phyloP scores from a whole-genome alignment of 163 green algal species.

The Chlamydomonas reinhardtii region DNA sequence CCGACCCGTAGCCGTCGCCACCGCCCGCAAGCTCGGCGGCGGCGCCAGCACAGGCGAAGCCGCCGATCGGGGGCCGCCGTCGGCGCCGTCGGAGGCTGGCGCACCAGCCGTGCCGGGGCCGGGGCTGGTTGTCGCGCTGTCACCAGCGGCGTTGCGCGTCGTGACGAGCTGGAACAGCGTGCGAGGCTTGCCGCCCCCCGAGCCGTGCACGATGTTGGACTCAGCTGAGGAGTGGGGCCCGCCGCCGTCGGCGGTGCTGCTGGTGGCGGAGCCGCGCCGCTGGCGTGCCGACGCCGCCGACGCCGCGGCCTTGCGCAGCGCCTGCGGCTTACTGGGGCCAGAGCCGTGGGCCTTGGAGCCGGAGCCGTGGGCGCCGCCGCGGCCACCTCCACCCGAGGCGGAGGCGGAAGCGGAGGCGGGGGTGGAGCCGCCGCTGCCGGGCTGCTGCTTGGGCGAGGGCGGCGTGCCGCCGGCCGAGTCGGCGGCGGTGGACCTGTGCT shows the following conservation, averaged over 20 bases:
- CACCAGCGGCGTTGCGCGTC: not conserved
- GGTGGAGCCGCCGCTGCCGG: too few relatives aligned
- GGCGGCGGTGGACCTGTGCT: not conserved
- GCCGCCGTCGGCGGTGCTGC: not conserved
- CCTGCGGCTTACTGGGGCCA: not conserved
- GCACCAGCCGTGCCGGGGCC: not conserved
- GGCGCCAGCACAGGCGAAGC: too few relatives aligned
- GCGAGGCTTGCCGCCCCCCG: not conserved
- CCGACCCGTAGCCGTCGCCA: not conserved
- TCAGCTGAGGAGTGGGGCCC: not conserved
- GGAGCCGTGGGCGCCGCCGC: not conserved
- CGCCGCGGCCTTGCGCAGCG: not conserved
- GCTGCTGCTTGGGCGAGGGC: too few relatives aligned
- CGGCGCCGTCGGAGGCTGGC: not conserved
- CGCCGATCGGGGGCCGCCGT: not conserved
- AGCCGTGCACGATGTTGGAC: not conserved
- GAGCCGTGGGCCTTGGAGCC: not conserved
- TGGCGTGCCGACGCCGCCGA: not conserved
- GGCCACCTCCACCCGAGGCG: too few relatives aligned
- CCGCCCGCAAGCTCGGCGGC: not conserved
- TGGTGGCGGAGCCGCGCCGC: not conserved
- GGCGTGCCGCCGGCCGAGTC: too few relatives aligned
- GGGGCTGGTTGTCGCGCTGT: not conserved
- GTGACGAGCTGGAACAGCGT: conserved; percentile 13
- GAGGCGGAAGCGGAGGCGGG: too few relatives aligned